Base-by-base conservation (phyloP, 257 asterid genomes). In the Lycium barbarum region DNA sequence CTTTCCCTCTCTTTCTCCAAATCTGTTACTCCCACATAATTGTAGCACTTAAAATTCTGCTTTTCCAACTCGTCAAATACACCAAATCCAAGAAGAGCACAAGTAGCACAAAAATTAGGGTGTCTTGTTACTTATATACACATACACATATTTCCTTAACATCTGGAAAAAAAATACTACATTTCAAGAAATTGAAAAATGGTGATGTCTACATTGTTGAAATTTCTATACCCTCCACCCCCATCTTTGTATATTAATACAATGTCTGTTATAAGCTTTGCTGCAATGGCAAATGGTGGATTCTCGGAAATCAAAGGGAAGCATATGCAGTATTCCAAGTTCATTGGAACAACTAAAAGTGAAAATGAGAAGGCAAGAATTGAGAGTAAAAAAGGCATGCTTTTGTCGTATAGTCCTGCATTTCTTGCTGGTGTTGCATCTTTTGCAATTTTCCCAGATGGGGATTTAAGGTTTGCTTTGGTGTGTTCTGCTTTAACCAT, bases 311-410 rank as follows among this genome's bases (percentile, higher is more conserved):
- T 83, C n/a, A 74, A 49, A 38, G 98, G 98, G 8, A 92, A 90
- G 59, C 89, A 92, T 84, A 90, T 94, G 83, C 91, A 90, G 65
- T 95, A 95, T 84, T 93, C 98, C 73, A 95, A 95, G 87, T 93
- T 95, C 86, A 91, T 87, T 87, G 82, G 20, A 76, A 49, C 65
- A 76, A 53, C 12, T 22, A 51, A 76, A 92, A 85, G 47, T 81
- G 81, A 63, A 90, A 89, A 22, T 80, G 90, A 59, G 14, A 38
- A 86, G 82, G 81, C 86, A 0, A 81, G 73, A 86, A 59, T 95
- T 40, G 81, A 92, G 0, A 89, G 98, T 54, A 92, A 85, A 88
- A 87, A 9, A 3, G 99, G 99, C 13, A 92, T 95, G 98, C 80
- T 94, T 7, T 1, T 90, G 3, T 9, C 85, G 3, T 95, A 95